These are phyloP conservation scores for Sphagnum contortum DNA, from an alignment of 225 moss, liverwort and hornwort genomes.

Conservation along the genomic window DNA sequence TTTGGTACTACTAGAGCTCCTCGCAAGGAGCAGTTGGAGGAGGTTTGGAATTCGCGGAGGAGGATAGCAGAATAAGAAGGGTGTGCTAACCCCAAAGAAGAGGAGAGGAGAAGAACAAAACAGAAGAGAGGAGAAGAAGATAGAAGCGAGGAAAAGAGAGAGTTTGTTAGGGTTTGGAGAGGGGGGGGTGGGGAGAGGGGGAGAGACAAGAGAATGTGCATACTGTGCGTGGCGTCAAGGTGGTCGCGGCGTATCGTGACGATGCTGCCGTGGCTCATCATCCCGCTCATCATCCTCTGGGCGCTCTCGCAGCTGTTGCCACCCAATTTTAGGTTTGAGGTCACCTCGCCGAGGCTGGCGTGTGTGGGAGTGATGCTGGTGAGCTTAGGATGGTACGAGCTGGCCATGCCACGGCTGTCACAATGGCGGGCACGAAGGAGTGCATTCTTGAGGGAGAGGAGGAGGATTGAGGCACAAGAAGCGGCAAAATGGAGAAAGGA, in stretches of 20 bases:
- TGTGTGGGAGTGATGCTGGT: conserved; percentile 74
- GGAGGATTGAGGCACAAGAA: conserved; percentile 71
- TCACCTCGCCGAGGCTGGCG: conserved; percentile 74
- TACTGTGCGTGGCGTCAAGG: conserved; percentile 85
- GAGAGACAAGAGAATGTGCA: conserved; percentile 46
- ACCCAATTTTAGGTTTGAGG: conserved; percentile 72
- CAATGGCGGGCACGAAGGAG: conserved; percentile 62
- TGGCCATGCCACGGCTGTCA: conserved; percentile 70
- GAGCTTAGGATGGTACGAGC: conserved; percentile 84
- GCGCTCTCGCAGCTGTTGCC: conserved; percentile 75
- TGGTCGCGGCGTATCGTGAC: conserved; percentile 93
- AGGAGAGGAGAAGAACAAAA: too few species aligned
- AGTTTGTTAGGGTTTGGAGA: too few species aligned
- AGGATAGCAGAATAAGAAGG: too few species aligned
- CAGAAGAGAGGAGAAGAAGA: too few species aligned
- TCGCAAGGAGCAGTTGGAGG: too few species aligned
- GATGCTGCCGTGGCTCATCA: conserved; percentile 82
- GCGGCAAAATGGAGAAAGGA: conserved; percentile 84
- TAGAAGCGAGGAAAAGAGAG: too few species aligned
- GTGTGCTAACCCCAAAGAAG: too few species aligned
- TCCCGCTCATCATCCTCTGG: conserved; percentile 78
- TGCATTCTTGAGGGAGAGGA: conserved; percentile 49
- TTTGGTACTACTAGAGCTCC: too few species aligned
- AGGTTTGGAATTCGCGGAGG: too few species aligned
- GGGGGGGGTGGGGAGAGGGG: too few species aligned